Evolutionary conservation across 371 early-diverging fungal species (phyloP), one percentile per base, ranked within the genome.

Genomic region (Mortierella sp.): DNA sequence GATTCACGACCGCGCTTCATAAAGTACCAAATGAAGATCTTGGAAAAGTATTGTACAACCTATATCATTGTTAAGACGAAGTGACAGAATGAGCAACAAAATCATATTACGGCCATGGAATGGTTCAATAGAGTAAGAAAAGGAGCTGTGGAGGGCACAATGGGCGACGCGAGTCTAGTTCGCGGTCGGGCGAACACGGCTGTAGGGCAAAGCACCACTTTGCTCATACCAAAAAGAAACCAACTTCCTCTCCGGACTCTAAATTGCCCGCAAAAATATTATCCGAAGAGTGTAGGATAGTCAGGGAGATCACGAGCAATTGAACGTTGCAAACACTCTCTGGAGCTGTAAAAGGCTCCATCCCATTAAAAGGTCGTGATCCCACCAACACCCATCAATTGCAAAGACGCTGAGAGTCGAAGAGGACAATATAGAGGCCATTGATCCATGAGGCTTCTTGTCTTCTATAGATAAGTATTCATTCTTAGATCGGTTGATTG

Each of bases 1-100:
- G 87, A 83, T 51, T 83, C 77, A 49, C 84, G 73, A 35, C 85
- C 87, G 67, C 87, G 84, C 70, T 85, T 86, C 62, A 94, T 79
- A 64, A 88, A 88, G 94, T 94, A 95, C 69, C 83, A 81, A 52
- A 94, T 89, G 10, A 96, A 70, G 66, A 98, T 89, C 87, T 97
- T 98, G 72, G 96, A 93, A 84, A 91, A 89, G 85, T 97, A 98
- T 89, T 96, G 96, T 59, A 95, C 88, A 37, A 96, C 89, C 97
- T 97, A 69, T 97, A 69, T 37, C 24, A 51, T 40, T 30, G n/a
- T 6, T 24, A 12, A 39, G 47, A 32, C 12, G 45, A 30, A 22
- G 43, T 54, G 12, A 28, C 18, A 24, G 37, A 57, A 49, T 18
- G 54, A 52, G 37, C 20, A 60, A 60, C 14, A 49, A 20, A 6